phyloP scores from a whole-genome alignment of 1,284 basidiomycete genomes.

The Cerioporus squamosus region DNA sequence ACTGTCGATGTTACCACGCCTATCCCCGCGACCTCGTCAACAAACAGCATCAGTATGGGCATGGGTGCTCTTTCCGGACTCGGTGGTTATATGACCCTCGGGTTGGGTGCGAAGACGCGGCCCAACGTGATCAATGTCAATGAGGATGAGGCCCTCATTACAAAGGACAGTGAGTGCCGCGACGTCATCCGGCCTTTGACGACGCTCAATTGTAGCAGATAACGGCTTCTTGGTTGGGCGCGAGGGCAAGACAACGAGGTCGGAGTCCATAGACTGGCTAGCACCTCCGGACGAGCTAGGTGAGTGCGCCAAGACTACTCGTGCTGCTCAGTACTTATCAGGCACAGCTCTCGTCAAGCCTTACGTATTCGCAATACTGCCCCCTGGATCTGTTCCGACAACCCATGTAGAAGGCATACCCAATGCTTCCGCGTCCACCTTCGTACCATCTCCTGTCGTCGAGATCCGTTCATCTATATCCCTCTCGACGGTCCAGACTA shows the following conservation, averaged over 20 bases:
- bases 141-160: slow-evolving; percentile 74
- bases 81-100: slow-evolving; percentile 89
- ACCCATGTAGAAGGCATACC: slow-evolving; percentile 26
- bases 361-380: slow-evolving; percentile 83
- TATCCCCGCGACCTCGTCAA: slow-evolving; percentile 44
- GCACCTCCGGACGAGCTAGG: slow-evolving; percentile 83
- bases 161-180: slow-evolving; percentile 74
- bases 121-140: slow-evolving; percentile 65
- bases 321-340: not conserved
- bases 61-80: slow-evolving; percentile 80
- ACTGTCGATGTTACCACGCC: slow-evolving; percentile 62
- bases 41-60: slow-evolving; percentile 48
- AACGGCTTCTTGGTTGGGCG: slow-evolving; percentile 74
- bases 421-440: slow-evolving; percentile 29
- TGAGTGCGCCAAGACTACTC: slow-evolving; percentile 33
- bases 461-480: slow-evolving; percentile 85
- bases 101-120: slow-evolving; percentile 74
- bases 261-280: slow-evolving; percentile 75
- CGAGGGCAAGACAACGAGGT: slow-evolving; percentile 69
- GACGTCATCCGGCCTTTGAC: not conserved
- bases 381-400: slow-evolving; percentile 62
- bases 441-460: slow-evolving; percentile 60
- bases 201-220: slow-evolving; percentile 45
- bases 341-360: slow-evolving; percentile 77
- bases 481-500: slow-evolving; percentile 62